phyloP scores from a whole-genome alignment of 2,329 filamentous ascomycete genomes.

The Ophiocordyceps camponoti-floridani region DNA sequence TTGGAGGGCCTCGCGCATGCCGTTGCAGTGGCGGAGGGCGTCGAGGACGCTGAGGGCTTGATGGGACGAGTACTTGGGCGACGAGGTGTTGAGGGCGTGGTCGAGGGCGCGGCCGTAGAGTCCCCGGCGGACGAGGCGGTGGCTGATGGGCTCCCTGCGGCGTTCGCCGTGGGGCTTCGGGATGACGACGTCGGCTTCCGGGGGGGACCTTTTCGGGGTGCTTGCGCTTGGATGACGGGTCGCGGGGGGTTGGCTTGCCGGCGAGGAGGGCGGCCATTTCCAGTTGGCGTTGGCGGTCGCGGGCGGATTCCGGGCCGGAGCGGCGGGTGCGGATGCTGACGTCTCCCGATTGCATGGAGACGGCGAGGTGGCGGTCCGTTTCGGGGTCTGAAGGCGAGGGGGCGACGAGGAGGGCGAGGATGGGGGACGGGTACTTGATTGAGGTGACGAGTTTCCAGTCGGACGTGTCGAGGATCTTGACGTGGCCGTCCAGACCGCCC shows the following conservation, averaged over 20 bases:
- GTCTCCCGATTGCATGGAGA: slow-evolving; percentile 89
- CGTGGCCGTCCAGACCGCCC: slow-evolving; percentile 82
- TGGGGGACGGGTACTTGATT: slow-evolving; percentile 80
- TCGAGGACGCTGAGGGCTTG: slow-evolving; percentile 61
- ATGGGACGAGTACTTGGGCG: slow-evolving; percentile 30
- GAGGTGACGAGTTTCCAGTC: slow-evolving; percentile 95
- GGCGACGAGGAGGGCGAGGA: slow-evolving; percentile 69
- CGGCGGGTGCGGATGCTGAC: slow-evolving; percentile 80
- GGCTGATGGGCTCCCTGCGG: slow-evolving; percentile 60
- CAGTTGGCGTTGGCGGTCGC: slow-evolving; percentile 59
- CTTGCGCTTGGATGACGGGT: slow-evolving; percentile 52
- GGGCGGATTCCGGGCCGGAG: slow-evolving; percentile 61
- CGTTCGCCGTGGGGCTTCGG: no score
- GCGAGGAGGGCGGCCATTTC: slow-evolving; percentile 71
- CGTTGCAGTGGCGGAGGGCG: slow-evolving; percentile 73
- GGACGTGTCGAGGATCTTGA: slow-evolving; percentile 90
- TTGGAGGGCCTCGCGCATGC: slow-evolving; percentile 62
- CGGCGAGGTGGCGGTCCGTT: slow-evolving; percentile 82
- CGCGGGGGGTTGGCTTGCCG: slow-evolving; percentile 61
- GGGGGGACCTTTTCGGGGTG: slow-evolving; percentile 8
- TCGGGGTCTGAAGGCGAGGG: slow-evolving; percentile 17
- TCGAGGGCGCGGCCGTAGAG: slow-evolving; percentile 68
- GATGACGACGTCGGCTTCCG: slow-evolving; percentile 63
- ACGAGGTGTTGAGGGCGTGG: slow-evolving; percentile 7
- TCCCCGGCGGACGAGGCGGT: slow-evolving; percentile 61